Percentiles rank a stretch among this genome's conserved stretches.
Conservation (phyloP, 2,329 filamentous ascomycete species). For the Neonectria coccinea region DNA sequence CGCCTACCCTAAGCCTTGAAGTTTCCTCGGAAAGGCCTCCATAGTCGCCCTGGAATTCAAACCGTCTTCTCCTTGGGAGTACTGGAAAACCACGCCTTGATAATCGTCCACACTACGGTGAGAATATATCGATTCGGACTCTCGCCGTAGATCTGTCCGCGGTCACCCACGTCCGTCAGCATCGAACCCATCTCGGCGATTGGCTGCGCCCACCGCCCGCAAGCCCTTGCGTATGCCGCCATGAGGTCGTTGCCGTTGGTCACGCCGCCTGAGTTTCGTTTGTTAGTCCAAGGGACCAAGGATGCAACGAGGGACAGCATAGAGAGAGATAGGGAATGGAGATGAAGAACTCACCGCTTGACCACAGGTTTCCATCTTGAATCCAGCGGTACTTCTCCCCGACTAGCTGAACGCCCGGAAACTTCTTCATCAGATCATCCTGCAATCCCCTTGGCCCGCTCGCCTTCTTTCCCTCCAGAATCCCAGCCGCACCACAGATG, state of each 20-base stretch:
- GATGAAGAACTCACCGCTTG: constrained; percentile 57
- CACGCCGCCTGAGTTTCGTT: constrained; percentile 56
- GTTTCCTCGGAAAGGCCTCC: background rate
- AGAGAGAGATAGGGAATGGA: background rate
- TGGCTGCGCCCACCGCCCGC: constrained; percentile 56
- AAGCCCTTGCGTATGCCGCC: constrained; percentile 61
- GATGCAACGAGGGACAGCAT: background rate
- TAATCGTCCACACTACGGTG: constrained; percentile 52
- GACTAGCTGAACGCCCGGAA: constrained; percentile 55
- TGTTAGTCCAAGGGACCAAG: constrained; percentile 1
- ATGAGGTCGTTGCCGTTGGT: constrained; percentile 69
- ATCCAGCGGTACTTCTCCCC: constrained; percentile 63
- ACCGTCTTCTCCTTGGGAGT: constrained; percentile 14
- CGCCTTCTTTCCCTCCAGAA: constrained; percentile 58
- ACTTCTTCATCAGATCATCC: constrained; percentile 52
- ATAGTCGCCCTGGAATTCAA: background rate
- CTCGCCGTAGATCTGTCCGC: constrained; percentile 57
- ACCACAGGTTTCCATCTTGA: constrained; percentile 66
- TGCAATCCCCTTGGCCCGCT: constrained; percentile 62
- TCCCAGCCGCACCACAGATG: constrained; percentile 61
- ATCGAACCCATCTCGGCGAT: constrained; percentile 58
- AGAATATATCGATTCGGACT: constrained; percentile 50
- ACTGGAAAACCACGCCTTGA: constrained; percentile 48
- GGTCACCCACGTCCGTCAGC: constrained; percentile 63
- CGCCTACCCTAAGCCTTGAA: background rate